Percentiles rank a stretch among this genome's conserved stretches.
phyloP scores from a whole-genome alignment of 1,284 basidiomycete genomes.

The Bjerkandera adusta region DNA sequence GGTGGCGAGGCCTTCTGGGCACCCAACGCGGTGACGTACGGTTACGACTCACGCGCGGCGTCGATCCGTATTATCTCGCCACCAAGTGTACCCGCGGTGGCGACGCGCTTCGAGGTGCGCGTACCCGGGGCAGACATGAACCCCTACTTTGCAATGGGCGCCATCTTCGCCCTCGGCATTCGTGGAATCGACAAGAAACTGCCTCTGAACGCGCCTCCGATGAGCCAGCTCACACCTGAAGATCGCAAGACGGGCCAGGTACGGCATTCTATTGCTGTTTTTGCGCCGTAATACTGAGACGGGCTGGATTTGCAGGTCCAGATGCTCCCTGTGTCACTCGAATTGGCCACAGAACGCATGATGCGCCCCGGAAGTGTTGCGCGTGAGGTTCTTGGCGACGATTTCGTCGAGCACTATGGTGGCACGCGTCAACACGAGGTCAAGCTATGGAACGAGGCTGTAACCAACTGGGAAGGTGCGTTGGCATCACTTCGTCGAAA shows the following conservation, averaged over 20 bases:
- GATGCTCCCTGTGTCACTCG: conserved; percentile 77
- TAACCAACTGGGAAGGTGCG: conserved; percentile 87
- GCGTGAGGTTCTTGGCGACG: conserved; percentile 83
- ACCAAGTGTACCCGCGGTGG: conserved; percentile 76
- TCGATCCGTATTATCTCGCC: conserved; percentile 91
- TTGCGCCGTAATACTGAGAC: not conserved
- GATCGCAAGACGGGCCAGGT: conserved; percentile 59
- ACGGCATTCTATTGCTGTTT: conserved; percentile 2
- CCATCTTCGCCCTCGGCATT: conserved; percentile 85
- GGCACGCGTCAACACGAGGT: conserved; percentile 92
- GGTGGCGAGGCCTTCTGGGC: conserved; percentile 97
- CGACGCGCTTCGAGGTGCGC: conserved; percentile 87
- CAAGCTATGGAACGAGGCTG: conserved; percentile 81
- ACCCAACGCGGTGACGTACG: conserved; percentile 90
- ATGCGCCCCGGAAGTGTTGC: conserved; percentile 78
- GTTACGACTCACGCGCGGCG: conserved; percentile 92
- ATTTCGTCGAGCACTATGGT: conserved; percentile 91
- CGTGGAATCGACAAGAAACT: conserved; percentile 84
- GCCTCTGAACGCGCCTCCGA: conserved; percentile 68
- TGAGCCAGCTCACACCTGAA: conserved; percentile 55
- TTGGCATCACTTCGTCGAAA: not conserved
- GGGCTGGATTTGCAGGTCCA: conserved; percentile 48
- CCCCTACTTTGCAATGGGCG: conserved; percentile 84
- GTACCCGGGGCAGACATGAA: conserved; percentile 98
- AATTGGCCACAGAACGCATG: conserved; percentile 79